Evolutionary conservation across 371 early-diverging fungal species (phyloP).

Genomic region (Rhizopus stolonifer): DNA sequence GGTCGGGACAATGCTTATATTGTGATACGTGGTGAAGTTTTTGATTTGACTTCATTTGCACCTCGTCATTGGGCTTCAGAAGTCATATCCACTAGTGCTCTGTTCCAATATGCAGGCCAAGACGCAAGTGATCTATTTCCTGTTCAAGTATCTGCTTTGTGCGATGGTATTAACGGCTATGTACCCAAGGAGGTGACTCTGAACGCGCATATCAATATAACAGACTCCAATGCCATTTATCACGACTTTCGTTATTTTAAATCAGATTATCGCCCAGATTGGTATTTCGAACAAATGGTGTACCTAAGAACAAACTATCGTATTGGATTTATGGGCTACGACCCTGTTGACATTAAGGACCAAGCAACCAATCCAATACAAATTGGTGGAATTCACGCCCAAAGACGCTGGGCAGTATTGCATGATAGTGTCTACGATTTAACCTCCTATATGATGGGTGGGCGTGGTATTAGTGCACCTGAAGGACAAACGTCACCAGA

Average conservation of each 20-base stretch:
- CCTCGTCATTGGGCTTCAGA: conserved; percentile 56
- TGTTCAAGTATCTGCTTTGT: conserved; percentile 66
- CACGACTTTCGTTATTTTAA: conserved; percentile 47
- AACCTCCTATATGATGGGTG: conserved; percentile 52
- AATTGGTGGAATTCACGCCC: conserved; percentile 25
- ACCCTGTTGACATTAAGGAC: conserved; percentile 37
- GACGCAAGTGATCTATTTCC: conserved; percentile 75
- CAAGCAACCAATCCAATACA: conserved; percentile 36
- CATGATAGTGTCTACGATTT: conserved; percentile 61
- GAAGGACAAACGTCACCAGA: conserved; percentile 17
- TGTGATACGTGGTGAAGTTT: conserved; percentile 72
- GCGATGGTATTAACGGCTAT: conserved; percentile 40
- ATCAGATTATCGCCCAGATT: conserved; percentile 48
- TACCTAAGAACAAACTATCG: conserved; percentile 54
- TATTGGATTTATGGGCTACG: conserved; percentile 48
- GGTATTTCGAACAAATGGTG: conserved; percentile 57
- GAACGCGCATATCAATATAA: conserved; percentile 42
- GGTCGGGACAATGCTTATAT: conserved; percentile 54
- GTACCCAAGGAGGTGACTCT: conserved; percentile 38
- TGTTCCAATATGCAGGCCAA: conserved; percentile 65
- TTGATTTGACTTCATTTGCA: conserved; percentile 68
- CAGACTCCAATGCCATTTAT: conserved; percentile 40
- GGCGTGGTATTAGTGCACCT: conserved; percentile 17
- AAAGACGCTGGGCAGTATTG: conserved; percentile 48
- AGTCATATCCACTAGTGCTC: conserved; percentile 38